These are phyloP conservation scores for Tetrahymena thermophila DNA, from an alignment of 73 alveolate genomes.

Conservation along the genomic window DNA sequence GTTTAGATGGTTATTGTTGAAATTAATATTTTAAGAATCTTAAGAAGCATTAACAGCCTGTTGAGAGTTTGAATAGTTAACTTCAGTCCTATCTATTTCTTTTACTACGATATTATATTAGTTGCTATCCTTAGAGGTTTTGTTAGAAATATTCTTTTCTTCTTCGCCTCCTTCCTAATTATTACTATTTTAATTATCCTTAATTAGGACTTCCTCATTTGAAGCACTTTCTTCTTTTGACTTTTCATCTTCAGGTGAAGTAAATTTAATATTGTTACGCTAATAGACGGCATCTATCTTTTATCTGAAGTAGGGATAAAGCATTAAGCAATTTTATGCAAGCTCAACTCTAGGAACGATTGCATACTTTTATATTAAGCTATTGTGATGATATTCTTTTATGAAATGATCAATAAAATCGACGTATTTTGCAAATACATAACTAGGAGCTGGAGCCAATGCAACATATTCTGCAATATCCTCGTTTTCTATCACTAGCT, in stretches of 20 bases:
- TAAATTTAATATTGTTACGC: background rate
- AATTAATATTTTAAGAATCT: background rate
- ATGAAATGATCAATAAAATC: constrained; percentile 26
- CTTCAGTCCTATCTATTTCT: background rate
- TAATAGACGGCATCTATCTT: background rate
- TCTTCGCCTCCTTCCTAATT: background rate
- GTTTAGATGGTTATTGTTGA: background rate
- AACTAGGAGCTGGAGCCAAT: constrained; percentile 18
- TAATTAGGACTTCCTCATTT: background rate
- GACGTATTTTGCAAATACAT: constrained; percentile 19
- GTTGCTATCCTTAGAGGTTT: background rate
- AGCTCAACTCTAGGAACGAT: background rate
- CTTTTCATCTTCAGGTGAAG: background rate
- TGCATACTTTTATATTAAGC: background rate
- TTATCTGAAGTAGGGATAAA: background rate
- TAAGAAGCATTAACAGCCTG: background rate
- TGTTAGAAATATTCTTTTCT: background rate
- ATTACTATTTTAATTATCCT: background rate
- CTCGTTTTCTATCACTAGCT: background rate
- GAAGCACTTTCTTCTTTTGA: background rate
- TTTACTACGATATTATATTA: background rate
- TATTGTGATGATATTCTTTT: background rate
- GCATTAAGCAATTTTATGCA: background rate
- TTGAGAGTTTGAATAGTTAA: background rate
- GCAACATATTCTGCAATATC: background rate